Base-by-base conservation (phyloP, 2,329 filamentous ascomycete species). In the Metarhizium album region DNA sequence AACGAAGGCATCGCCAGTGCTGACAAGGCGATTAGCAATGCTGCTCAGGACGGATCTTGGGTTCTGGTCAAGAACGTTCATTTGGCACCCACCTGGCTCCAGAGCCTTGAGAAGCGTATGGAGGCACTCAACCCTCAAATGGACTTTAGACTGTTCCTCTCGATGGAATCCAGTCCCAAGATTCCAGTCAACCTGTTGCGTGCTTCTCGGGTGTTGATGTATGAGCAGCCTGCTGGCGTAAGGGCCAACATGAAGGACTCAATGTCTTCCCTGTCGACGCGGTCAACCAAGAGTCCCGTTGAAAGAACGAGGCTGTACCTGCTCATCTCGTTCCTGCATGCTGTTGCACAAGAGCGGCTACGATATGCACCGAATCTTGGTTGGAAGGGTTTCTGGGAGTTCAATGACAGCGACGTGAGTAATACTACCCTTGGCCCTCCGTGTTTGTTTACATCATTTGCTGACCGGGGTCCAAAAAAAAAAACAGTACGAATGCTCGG, bases 351-450 rank as follows among this genome's bases (percentile, higher is more conserved):
- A 67, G 93, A 98, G 68, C 79, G 94, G 59, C 74, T 98, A 55
- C 86, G 93, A 55, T 98, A 98, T 66, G 90, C 91, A 23, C 94
- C 93, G 1, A 91, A 79, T 52, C 74, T 98, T 50, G 93, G 93
- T 54, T 98, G 93, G 93, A 96, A 95, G 74, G 89, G 90, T 49
- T 95, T 96, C 77, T 98, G 94, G 93, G 94, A 98, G 70, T 98
- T 98, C 69, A 98, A 98, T 65, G 94, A 98, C 69, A 95, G 90
- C 60, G 93, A 98, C 70, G 88, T 94, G 80, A 86, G 87, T 54
- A 38, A 18, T n/a, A n/a, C n/a, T n/a, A n/a, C n/a, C 5, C 31
- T 11, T 42, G 83, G n/a, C 4, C 31, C 22, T n/a, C 29, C 4
- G 11, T 2, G 16, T 35, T 16, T 11, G 43, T 42, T 43, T 53